Conservation (phyloP, 768 basidiomycete species). For the Gautieria morchelliformis region DNA sequence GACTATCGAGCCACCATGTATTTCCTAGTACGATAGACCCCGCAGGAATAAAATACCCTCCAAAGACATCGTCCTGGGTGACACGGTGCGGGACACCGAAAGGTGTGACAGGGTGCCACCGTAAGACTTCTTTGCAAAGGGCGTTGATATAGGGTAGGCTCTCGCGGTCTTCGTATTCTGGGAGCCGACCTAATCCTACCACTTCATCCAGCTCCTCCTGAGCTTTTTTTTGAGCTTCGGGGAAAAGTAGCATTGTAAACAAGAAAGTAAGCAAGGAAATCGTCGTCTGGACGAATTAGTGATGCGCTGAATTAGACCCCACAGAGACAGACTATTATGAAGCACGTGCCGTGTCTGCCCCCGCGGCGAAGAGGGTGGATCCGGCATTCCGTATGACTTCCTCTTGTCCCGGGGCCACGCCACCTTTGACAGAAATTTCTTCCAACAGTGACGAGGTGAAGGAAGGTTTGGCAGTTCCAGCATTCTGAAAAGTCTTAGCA, state of each 20-base stretch:
- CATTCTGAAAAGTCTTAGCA: not conserved
- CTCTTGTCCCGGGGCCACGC: too few relatives aligned
- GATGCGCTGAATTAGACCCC: not conserved
- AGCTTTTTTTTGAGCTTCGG: constrained; percentile 11
- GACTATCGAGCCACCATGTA: not conserved
- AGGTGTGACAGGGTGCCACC: not conserved
- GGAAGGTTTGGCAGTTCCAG: constrained; percentile 10
- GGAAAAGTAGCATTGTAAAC: constrained; percentile 11
- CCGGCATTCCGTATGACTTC: too few relatives aligned
- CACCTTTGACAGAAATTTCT: too few relatives aligned
- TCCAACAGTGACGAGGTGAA: constrained; percentile 15
- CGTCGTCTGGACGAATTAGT: not conserved
- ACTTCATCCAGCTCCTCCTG: constrained; percentile 14
- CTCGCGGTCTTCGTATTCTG: not conserved
- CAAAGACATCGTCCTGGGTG: constrained; percentile 4
- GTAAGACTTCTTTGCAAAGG: not conserved
- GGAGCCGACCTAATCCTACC: constrained; percentile 10
- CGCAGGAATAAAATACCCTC: not conserved
- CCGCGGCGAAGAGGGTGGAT: constrained; percentile 19
- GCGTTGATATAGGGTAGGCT: constrained; percentile 7
- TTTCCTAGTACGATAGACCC: not conserved
- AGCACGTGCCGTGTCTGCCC: constrained; percentile 29
- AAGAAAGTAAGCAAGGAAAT: constrained; percentile 10
- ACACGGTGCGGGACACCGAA: not conserved
- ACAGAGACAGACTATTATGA: too few relatives aligned